These are phyloP conservation scores for Sarocladiaceae sp. DNA, from an alignment of 2,329 filamentous ascomycete genomes.

Conservation along the genomic window DNA sequence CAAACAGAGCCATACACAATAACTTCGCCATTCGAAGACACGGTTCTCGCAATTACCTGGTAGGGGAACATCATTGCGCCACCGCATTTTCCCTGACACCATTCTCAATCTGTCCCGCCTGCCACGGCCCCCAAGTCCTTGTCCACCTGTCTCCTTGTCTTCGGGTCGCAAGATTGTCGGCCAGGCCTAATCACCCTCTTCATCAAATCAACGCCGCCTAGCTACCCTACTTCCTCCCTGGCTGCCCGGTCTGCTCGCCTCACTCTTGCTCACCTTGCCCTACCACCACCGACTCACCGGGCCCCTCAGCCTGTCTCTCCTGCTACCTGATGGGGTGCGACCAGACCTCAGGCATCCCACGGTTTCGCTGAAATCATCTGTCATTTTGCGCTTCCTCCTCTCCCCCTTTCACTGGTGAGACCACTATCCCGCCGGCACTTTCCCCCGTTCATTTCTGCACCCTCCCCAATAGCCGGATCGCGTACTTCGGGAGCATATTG, in stretches of 20 bases:
- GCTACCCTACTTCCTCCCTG: background rate
- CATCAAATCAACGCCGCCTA: constrained; percentile 4
- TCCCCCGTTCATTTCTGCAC: no score
- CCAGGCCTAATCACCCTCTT: background rate
- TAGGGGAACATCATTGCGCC: no score
- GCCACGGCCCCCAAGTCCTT: background rate
- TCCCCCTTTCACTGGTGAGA: background rate
- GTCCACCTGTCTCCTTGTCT: background rate
- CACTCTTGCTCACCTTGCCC: constrained; percentile 4
- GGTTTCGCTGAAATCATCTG: background rate
- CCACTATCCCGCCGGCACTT: background rate
- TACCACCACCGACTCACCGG: constrained; percentile 5
- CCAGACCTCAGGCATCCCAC: constrained; percentile 4
- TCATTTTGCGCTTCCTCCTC: background rate
- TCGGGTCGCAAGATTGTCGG: constrained; percentile 1
- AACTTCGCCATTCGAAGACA: no score
- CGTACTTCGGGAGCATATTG: background rate
- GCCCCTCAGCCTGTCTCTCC: background rate
- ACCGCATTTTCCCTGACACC: no score
- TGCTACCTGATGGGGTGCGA: background rate
- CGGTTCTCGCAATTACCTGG: no score
- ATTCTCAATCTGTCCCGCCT: background rate
- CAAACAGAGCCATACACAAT: no score
- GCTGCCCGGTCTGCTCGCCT: constrained; percentile 5
- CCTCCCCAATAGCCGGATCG: no score